Evolutionary conservation across 1,139 yeast genomes (phyloP), one percentile per base, ranked within the genome.

Genomic region (Lodderomyces margitis): DNA sequence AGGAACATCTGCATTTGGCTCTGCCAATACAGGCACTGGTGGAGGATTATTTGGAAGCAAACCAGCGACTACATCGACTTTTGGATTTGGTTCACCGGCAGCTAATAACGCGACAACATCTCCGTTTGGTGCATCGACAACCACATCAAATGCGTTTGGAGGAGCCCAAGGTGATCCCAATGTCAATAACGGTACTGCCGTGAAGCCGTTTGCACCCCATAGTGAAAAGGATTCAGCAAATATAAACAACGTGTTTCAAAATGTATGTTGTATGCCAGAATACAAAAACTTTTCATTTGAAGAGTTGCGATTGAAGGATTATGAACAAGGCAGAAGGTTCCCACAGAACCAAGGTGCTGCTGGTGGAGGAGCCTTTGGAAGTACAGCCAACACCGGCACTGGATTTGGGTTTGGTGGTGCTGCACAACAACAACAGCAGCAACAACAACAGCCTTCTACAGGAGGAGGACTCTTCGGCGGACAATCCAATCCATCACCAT

Each of bases 301-400:
- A 61, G 98, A 92, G 61, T 75, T 92, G 62, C 77, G 99, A 60
- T 68, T 78, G 53, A 92, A 86, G 61, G 99, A 92, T 64, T 92
- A 92, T 59, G 81, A 82, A 55, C 87, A 82, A 48, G 80, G 80
- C 47, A 74, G 95, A 51, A 77, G 82, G 43, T 80, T 55, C 50
- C 86, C 85, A 16, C 85, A 84, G n/a, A 71, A 62, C 41, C 46
- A 50, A 20, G 57, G 59, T 14, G 47, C 52, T 9, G 57, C 63
- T 37, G 59, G 55, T 35, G 49, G 53, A 6, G 40, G 48, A 4
- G 32, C 32, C 7, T 28, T 28, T 28, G 32, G 32, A 15, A 15
- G 32, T 15, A 15, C 50, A 16, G 55, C 56, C 3, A 55, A 58
- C 48, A 64, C 63, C 17, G 54, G 57, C 30, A 46, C 55, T 24